Base-by-base conservation (phyloP, 208 protist genomes). In the Leishmania lainsoni region DNA sequence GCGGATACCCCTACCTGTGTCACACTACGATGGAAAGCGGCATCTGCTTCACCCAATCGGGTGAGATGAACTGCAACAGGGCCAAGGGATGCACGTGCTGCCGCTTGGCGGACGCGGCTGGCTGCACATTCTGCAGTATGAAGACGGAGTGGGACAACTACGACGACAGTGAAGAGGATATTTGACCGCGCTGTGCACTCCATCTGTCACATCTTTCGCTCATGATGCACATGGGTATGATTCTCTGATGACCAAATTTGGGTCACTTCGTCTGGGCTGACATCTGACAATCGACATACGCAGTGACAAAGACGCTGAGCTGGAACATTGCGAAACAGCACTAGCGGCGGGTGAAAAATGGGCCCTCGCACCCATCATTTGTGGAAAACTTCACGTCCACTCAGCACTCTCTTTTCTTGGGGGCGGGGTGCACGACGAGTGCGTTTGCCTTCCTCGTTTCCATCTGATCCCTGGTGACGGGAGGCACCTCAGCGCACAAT, bases 1-100 rank as follows among this genome's bases (percentile, higher is more conserved):
- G 76, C 35, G 90, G 90, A n/a, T 90, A 88, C 61, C 80, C 83
- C 2, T 93, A 93, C 72, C 22, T 91, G 16, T 93, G 90, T 71
- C 48, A 80, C 20, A 80, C 72, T 0, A 83, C 80, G 39, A 76
- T 92, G 52, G 76, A 29, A 0, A 85, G 87, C 68, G 58, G 78
- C 75, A 77, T 79, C 29, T 88, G 84, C 71, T 81, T 83, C 29
- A 56, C 49, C 2, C 68, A 86, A 63, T 80, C 77, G 29, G 80
- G 80, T 22, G 83, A 87, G 20, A 75, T 83, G 35, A 20, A 26
- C 10, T 89, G 83, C 68, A 48, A 80, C n/a, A 22, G 56, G 2
- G 66, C 70, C 22, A 83, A 78, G 39, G 83, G 83, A 1, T 90
- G 86, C 32, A 65, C 77, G 66, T 90, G 86, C 71, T 90, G 86